Evolutionary conservation across 2,329 filamentous ascomycete genomes (phyloP).

Genomic region (Diplodia corticola): DNA sequence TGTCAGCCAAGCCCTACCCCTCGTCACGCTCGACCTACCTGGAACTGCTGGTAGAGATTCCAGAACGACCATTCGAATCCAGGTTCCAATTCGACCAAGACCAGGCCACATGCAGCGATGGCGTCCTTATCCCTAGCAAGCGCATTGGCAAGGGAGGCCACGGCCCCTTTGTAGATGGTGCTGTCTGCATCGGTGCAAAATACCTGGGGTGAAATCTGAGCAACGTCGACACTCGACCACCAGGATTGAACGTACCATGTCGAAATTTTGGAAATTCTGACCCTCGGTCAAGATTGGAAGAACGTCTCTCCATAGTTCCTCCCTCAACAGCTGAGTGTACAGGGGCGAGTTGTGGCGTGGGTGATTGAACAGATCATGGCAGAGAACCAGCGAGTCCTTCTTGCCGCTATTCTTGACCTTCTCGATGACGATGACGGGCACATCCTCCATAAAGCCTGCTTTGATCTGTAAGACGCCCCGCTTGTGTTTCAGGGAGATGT

Average conservation of each 20-base stretch:
- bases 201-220: background rate
- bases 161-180: constrained; percentile 29
- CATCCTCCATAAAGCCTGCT: constrained; percentile 30
- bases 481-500: constrained; percentile 28
- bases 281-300: constrained; percentile 26
- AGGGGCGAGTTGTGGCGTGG: constrained; percentile 27
- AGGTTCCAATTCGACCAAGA: constrained; percentile 29
- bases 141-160: constrained; percentile 27
- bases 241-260: constrained; percentile 21
- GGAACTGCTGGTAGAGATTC: constrained; percentile 31
- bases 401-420: constrained; percentile 29
- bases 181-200: constrained; percentile 31
- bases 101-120: constrained; percentile 29
- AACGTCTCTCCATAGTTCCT: constrained; percentile 28
- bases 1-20: background rate
- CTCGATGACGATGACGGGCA: constrained; percentile 29
- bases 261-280: constrained; percentile 26
- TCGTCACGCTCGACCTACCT: constrained; percentile 18
- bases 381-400: constrained; percentile 30
- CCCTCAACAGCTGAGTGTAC: constrained; percentile 24
- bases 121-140: constrained; percentile 27
- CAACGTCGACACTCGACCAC: too few relatives aligned
- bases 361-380: constrained; percentile 30
- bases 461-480: constrained; percentile 26
- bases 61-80: constrained; percentile 30